Base-by-base conservation (phyloP, 306 rosid genomes). In the Quercus ilex region DNA sequence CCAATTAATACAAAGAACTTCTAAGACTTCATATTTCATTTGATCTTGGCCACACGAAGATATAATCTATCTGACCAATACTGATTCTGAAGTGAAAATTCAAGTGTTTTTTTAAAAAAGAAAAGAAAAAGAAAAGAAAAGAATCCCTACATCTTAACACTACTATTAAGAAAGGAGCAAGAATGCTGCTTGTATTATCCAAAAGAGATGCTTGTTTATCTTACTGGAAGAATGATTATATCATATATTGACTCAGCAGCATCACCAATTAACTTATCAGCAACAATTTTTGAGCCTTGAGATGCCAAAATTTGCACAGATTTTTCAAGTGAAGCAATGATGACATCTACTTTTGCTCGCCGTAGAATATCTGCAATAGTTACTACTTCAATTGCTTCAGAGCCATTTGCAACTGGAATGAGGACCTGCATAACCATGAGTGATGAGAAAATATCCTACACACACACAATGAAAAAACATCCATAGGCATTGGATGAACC, bases 211-310 rank as follows among this genome's bases (percentile, higher is more conserved):
- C 53, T 74, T 6, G 5, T 60, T 68, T 46, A 28, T 51, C 94
- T 91, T 76, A 95, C 99, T 78, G 94, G 97, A 87, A 95, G 97
- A 87, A 95, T 86, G 78, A 95, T 91, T 79, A 95, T 64, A 85
- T 95, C 99, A 71, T 83, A 91, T 23, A 83, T 79, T 59, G 92
- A 87, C 80, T 89, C 90, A 49, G 91, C 90, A 84, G 91, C 96
- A 62, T 90, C 91, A 5, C 84, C 72, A 56, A 95, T 86, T 67
- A 88, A 83, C 83, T 78, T 84, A 87, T 95, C 99, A 71, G 98
- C 97, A 80, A 92, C 82, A 55, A 95, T 86, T 86, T 90, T 92
- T 79, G 92, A 89, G 84, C 98, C 91, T 59, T 10, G 87, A 51
- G 97, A 91, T 58, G 87, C 90, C 83, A 81, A 79, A 81, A 95